Evolutionary conservation across 345 rosid species (phyloP).

Genomic region (Rhodomyrtus tomentosa): DNA sequence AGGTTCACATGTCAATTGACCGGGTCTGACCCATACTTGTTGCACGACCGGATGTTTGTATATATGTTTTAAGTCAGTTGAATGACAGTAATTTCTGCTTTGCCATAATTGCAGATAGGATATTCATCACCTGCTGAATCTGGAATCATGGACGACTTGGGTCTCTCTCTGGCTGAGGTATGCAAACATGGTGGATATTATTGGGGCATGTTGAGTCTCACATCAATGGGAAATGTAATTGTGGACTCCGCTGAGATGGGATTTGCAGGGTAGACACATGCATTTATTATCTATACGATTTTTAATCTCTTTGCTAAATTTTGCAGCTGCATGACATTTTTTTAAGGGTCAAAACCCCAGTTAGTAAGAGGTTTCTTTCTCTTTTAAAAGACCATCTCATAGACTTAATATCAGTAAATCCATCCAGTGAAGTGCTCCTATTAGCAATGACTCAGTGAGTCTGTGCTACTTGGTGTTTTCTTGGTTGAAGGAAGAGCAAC

Average conservation of each 20-base stretch:
- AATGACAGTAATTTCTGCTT: not conserved
- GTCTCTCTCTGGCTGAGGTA: conserved; percentile 61
- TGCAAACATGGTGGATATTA: not conserved
- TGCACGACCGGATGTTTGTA: not conserved
- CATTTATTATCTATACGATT: not conserved
- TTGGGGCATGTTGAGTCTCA: not conserved
- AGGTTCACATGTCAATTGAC: not conserved
- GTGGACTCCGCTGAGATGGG: not conserved
- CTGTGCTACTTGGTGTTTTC: not conserved
- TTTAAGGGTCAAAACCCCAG: not conserved
- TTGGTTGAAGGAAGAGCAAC: not conserved
- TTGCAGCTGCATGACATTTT: not conserved
- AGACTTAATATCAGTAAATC: not conserved
- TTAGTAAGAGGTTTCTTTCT: not conserved
- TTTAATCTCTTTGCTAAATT: not conserved
- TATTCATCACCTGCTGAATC: conserved; percentile 83
- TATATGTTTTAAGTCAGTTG: not conserved
- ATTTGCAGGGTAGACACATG: not conserved
- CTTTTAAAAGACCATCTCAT: not conserved
- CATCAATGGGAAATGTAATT: not conserved
- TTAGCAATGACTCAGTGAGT: not conserved
- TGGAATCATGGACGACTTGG: conserved; percentile 54
- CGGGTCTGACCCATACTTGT: not conserved
- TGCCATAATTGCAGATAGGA: conserved; percentile 40
- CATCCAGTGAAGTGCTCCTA: not conserved